phyloP scores from a whole-genome alignment of 805 yeast genomes.

The Ogataea parapolymorpha region DNA sequence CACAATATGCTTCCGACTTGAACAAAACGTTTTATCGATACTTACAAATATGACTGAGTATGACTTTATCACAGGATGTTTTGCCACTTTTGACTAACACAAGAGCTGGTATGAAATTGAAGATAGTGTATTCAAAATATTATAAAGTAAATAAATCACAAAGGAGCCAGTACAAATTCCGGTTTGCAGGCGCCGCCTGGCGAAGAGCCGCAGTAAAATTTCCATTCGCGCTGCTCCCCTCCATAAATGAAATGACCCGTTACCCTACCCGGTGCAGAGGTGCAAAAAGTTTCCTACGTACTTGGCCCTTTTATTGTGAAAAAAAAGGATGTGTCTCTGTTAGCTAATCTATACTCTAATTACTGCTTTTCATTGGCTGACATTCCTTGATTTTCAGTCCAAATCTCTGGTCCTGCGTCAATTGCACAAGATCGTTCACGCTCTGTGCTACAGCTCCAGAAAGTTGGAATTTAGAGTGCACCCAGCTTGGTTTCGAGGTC shows the following conservation, averaged over 20 bases:
- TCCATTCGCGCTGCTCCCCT: constrained; percentile 2
- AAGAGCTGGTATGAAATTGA: constrained; percentile 4
- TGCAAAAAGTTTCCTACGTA: not conserved
- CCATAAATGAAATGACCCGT: constrained; percentile 1
- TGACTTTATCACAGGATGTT: constrained; percentile 10
- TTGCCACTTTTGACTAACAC: constrained; percentile 3
- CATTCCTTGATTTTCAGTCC: constrained; percentile 66
- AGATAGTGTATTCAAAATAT: constrained; percentile 4
- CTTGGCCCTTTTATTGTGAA: not conserved
- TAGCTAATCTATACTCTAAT: not conserved
- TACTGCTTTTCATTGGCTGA: constrained; percentile 44
- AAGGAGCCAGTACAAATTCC: constrained; percentile 4
- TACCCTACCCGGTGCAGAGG: constrained; percentile 9
- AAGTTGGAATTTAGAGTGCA: constrained; percentile 73
- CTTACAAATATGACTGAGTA: constrained; percentile 14
- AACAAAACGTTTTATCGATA: not conserved
- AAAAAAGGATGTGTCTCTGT: not conserved
- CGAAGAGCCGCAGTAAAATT: constrained; percentile 1
- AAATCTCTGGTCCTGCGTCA: constrained; percentile 64
- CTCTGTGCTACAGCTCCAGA: constrained; percentile 43
- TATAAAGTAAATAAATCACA: constrained; percentile 8
- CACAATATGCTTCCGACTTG: not conserved
- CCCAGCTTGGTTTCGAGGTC: constrained; percentile 77
- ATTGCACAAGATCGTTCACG: constrained; percentile 51
- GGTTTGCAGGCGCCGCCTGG: constrained; percentile 12